These are phyloP conservation scores for Curvularia verruculosa DNA, from an alignment of 2,329 filamentous ascomycete genomes.

Conservation along the genomic window DNA sequence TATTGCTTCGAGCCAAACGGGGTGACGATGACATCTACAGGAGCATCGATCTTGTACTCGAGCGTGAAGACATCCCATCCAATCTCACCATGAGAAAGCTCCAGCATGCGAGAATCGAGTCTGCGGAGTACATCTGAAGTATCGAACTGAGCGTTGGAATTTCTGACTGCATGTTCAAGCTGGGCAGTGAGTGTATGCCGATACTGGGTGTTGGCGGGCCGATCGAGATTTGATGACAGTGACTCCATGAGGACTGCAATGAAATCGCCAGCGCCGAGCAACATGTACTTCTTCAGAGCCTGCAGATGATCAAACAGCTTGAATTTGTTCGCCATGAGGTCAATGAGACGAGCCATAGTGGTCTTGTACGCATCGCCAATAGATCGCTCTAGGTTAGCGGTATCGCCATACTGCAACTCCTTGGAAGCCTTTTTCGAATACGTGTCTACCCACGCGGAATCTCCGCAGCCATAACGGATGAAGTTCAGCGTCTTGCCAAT, in stretches of 20 bases:
- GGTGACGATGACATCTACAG: conserved; percentile 95
- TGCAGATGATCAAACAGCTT: conserved; percentile 90
- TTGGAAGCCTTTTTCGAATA: conserved; percentile 94
- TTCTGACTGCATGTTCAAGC: conserved; percentile 93
- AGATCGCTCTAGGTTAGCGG: conserved; percentile 84
- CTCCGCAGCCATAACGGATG: conserved; percentile 92
- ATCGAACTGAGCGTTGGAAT: conserved; percentile 96
- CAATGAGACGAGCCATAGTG: conserved; percentile 92
- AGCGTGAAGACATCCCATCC: conserved; percentile 99
- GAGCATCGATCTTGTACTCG: conserved; percentile 97
- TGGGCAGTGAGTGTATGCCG: conserved; percentile 97
- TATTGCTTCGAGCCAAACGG: conserved; percentile 96
- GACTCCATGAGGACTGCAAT: conserved; percentile 98
- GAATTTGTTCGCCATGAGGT: conserved; percentile 94
- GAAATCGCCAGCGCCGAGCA: conserved; percentile 95
- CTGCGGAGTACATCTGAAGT: conserved; percentile 87
- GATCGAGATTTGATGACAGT: conserved; percentile 86
- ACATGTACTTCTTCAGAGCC: conserved; percentile 91
- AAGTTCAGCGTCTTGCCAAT: conserved; percentile 99
- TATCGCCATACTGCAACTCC: conserved; percentile 90
- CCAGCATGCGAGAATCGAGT: conserved; percentile 96
- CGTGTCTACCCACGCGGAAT: conserved; percentile 91
- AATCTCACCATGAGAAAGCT: conserved; percentile 94
- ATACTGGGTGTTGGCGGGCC: conserved; percentile 95
- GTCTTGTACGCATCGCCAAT: conserved; percentile 98